Base-by-base conservation (phyloP, 2,329 filamentous ascomycete species). In the Cadophora sp. region DNA sequence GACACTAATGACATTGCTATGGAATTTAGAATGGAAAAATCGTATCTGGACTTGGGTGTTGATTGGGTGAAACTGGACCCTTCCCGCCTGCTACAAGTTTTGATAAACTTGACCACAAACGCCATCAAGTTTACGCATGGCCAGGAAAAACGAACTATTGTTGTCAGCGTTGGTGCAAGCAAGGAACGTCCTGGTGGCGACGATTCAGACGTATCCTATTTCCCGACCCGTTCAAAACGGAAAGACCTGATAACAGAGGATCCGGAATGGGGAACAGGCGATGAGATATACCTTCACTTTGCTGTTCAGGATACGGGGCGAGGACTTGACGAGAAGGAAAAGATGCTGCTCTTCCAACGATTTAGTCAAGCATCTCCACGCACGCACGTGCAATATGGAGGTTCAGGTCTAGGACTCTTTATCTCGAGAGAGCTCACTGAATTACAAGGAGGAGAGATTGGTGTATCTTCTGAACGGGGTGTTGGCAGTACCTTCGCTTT, bases 61-160 rank as follows among this genome's bases (percentile, higher is more conserved):
- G 87, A 91, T 68, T 93, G 90, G 89, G 89, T 91, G 48, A 90
- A 85, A 70, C 81, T 94, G 48, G 92, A 95, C 75, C 91, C 92
- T 7, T 92, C 90, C 11, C 84, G 92, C 39, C 87, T 95, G 61
- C 85, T 92, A 55, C 92, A 96, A 77, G 91, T 95, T 1, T 81
- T 95, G 8, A 93, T 96, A 76, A 96, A 95, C 73, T 83, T 96
- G 1, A 87, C 92, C 6, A 93, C 91, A 4, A 95, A 95, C 73
- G 91, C 92, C 0, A 89, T 96, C 76, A 95, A 95, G 74, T 96
- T 95, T 75, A 96, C 92, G 0, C 88, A 88, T 33, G 84, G 83
- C 0, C 87, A 89, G 24, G 87, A 86, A 0, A 86, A 88, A 70
- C 69, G 75, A 41, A 81, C 81, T 1, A 82, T 87, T 2, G 79